These are phyloP conservation scores for Malus hybrid DNA, from an alignment of 331 rosid genomes.

Conservation along the genomic window DNA sequence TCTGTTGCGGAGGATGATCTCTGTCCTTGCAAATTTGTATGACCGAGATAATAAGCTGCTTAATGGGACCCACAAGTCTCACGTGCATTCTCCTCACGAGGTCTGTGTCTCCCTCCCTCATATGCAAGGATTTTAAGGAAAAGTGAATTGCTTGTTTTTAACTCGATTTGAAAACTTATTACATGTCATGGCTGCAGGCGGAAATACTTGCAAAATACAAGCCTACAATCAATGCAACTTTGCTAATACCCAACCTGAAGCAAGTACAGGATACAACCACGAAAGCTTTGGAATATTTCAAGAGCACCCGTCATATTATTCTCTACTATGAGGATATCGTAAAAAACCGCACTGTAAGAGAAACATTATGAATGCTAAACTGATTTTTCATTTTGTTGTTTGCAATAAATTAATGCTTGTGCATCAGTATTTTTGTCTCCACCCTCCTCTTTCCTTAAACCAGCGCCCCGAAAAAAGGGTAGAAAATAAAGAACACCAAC, in stretches of 20 bases:
- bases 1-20: slow-evolving; percentile 89
- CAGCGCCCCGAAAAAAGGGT: too few species aligned
- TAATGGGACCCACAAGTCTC: slow-evolving; percentile 98
- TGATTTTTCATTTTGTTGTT: neutral
- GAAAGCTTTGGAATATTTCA: slow-evolving; percentile 87
- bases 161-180: neutral
- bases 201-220: slow-evolving; percentile 83
- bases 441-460: too few species aligned
- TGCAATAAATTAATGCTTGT: too few species aligned
- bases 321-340: slow-evolving; percentile 81
- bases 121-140: neutral
- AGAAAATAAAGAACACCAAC: neutral
- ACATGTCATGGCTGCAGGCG: slow-evolving; percentile 50
- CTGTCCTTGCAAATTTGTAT: slow-evolving; percentile 77
- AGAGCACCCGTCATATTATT: slow-evolving; percentile 70
- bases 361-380: neutral
- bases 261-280: slow-evolving; percentile 68
- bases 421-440: too few species aligned
- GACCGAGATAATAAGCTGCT: slow-evolving; percentile 62
- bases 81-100: slow-evolving; percentile 84
- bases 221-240: slow-evolving; percentile 63
- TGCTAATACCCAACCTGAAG: slow-evolving; percentile 46
- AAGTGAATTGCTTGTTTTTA: neutral
- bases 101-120: slow-evolving; percentile 34
- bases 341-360: slow-evolving; percentile 71